These are phyloP conservation scores for Cephalotrichum gorgonifer DNA, from an alignment of 2,329 filamentous ascomycete species.

Conservation along the genomic window DNA sequence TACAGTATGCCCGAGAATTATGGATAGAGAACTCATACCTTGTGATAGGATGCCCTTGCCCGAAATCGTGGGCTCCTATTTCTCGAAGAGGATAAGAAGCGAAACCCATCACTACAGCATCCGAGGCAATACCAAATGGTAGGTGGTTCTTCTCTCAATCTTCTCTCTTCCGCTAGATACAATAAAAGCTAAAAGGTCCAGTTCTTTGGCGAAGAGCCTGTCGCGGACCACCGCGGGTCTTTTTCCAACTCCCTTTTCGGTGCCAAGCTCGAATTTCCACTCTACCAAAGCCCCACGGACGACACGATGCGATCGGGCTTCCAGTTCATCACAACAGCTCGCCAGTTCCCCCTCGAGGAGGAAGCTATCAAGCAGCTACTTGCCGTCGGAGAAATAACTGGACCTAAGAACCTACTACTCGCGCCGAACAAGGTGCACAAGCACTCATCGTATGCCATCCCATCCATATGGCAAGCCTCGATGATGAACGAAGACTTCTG, in stretches of 20 bases:
- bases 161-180: neutral
- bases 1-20: too few relatives aligned
- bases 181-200: neutral
- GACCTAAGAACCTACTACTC: neutral
- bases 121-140: neutral
- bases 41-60: neutral
- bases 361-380: neutral
- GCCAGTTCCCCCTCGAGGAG: neutral
- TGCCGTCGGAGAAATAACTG: neutral
- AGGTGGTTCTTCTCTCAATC: neutral
- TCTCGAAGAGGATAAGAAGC: neutral
- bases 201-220: neutral
- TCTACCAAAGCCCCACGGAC: neutral
- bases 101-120: neutral
- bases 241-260: slow-evolving; percentile 2
- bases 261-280: slow-evolving; percentile 2
- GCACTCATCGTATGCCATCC: slow-evolving; percentile 1
- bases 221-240: slow-evolving; percentile 1
- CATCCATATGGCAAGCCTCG: neutral
- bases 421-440: neutral
- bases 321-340: neutral
- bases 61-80: neutral
- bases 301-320: neutral
- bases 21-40: too few relatives aligned
- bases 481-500: slow-evolving; percentile 6